Conservation (phyloP, 176 grass and related monocot species). For the Aegilops tauschii region DNA sequence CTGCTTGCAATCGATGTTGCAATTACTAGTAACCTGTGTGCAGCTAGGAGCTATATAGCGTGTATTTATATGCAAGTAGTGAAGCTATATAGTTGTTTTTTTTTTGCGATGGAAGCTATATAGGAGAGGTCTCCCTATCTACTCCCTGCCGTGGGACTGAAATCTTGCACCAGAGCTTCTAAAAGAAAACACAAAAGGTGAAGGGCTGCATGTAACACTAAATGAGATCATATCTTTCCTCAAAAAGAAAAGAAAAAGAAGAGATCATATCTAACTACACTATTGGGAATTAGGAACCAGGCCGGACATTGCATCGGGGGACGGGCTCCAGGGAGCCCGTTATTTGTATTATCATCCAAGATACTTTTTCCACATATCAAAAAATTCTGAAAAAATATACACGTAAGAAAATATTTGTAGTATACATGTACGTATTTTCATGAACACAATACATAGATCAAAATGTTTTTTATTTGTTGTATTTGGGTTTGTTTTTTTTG, state of each 20-base stretch:
- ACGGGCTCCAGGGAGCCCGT: too few relatives aligned
- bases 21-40: conserved; percentile 25
- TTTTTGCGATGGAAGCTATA: neutral
- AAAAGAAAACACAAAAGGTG: conserved; percentile 9
- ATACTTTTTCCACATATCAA: too few relatives aligned
- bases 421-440: too few relatives aligned
- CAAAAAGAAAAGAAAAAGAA: neutral
- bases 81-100: neutral
- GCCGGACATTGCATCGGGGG: too few relatives aligned
- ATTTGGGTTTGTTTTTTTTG: too few relatives aligned
- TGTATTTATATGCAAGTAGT: neutral
- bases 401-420: too few relatives aligned
- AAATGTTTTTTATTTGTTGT: too few relatives aligned
- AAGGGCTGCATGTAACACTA: conserved; percentile 11
- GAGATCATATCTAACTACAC: neutral
- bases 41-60: neutral
- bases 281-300: neutral
- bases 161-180: conserved; percentile 23
- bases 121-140: conserved; percentile 18
- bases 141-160: neutral
- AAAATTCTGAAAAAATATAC: too few relatives aligned
- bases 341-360: too few relatives aligned
- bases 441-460: too few relatives aligned
- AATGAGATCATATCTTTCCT: conserved; percentile 15
- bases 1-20: conserved; percentile 1